Conservation (phyloP, 495 filamentous ascomycete species). For the Podospora appendiculata region DNA sequence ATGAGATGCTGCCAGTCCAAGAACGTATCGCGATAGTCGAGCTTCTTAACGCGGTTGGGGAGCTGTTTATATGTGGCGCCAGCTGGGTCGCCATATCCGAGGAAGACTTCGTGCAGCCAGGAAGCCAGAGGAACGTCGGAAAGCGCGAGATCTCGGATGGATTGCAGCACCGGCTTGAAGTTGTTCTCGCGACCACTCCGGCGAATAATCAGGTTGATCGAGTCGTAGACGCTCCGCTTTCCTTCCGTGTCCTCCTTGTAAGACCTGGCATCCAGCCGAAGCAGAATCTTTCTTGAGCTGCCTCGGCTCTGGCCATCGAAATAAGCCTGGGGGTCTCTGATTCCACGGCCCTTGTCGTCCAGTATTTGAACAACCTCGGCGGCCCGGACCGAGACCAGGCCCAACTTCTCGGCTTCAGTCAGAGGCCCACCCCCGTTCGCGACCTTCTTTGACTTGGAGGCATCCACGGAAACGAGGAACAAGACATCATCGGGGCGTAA, state of each 20-base stretch:
- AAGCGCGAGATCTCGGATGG: conserved; percentile 77
- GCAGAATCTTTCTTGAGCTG: conserved; percentile 58
- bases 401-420: conserved; percentile 49
- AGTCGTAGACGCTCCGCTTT: conserved; percentile 71
- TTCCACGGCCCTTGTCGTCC: conserved; percentile 74
- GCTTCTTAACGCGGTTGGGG: conserved; percentile 61
- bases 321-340: conserved; percentile 51
- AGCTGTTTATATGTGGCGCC: conserved; percentile 80
- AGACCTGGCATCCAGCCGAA: conserved; percentile 71
- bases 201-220: conserved; percentile 80
- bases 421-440: conserved; percentile 45
- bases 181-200: conserved; percentile 90
- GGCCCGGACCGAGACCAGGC: conserved; percentile 65
- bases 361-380: conserved; percentile 83
- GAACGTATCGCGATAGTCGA: conserved; percentile 93
- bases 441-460: conserved; percentile 41
- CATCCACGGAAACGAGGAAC: conserved; percentile 72
- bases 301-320: conserved; percentile 36
- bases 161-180: conserved; percentile 89
- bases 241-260: conserved; percentile 78
- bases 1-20: conserved; percentile 91
- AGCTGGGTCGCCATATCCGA: conserved; percentile 90
- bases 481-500: conserved; percentile 84
- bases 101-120: conserved; percentile 94
- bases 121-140: conserved; percentile 79